Percentiles rank a stretch among this genome's conserved stretches.
Conservation (phyloP, 2,329 filamentous ascomycete genomes). For the Huntiella moniliformis region DNA sequence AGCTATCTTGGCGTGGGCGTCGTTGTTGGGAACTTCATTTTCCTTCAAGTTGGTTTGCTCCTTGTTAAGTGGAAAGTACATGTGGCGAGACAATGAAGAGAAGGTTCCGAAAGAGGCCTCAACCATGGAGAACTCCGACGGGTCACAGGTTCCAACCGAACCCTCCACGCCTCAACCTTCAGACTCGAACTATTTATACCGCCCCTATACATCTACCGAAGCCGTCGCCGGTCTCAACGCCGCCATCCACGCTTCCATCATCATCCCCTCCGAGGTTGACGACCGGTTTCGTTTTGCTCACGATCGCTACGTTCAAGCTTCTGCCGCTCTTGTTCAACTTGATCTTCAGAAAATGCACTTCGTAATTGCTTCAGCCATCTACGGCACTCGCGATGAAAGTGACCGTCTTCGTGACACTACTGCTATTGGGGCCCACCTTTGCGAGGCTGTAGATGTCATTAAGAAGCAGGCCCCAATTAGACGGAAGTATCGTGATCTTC, state of each 20-base stretch:
- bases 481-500: constrained; percentile 50
- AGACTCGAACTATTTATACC: neutral
- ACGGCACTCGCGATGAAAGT: constrained; percentile 46
- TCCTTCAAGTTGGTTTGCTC: constrained; percentile 65
- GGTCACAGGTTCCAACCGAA: neutral
- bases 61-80: constrained; percentile 58
- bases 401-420: constrained; percentile 24
- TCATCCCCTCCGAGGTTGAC: constrained; percentile 66
- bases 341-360: constrained; percentile 73
- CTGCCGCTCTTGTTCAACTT: constrained; percentile 49
- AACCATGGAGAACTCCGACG: neutral
- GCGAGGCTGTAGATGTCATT: constrained; percentile 57
- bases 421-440: constrained; percentile 63
- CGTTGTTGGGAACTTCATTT: constrained; percentile 64
- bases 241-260: constrained; percentile 59
- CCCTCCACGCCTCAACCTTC: neutral
- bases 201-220: constrained; percentile 41
- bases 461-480: constrained; percentile 42
- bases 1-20: constrained; percentile 69
- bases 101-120: neutral
- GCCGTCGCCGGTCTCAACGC: constrained; percentile 64
- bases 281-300: constrained; percentile 78
- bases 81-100: constrained; percentile 25
- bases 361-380: constrained; percentile 62
- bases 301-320: constrained; percentile 67